phyloP scores from a whole-genome alignment of 495 filamentous ascomycete species.

The Daldinia concentrica region DNA sequence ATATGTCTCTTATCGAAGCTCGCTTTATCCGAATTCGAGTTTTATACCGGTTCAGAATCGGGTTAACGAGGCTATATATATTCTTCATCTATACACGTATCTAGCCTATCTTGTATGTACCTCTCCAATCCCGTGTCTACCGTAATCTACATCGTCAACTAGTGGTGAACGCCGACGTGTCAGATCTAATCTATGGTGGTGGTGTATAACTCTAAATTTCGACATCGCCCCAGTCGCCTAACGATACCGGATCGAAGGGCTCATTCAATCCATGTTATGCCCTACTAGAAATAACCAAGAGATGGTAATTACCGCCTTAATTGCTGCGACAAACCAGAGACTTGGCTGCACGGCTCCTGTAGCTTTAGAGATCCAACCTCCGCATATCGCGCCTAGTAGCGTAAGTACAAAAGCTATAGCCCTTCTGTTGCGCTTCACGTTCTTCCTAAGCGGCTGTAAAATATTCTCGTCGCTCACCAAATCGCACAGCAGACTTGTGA shows the following conservation, averaged over 20 bases:
- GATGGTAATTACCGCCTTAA: constrained; percentile 36
- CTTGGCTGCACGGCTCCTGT: constrained; percentile 43
- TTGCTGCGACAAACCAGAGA: constrained; percentile 43
- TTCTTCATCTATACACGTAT: neutral
- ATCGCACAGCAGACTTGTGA: constrained; percentile 77
- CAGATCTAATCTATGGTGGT: neutral
- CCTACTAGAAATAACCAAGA: constrained; percentile 33
- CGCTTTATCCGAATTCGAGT: no score
- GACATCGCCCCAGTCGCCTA: no score
- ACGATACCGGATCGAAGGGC: no score
- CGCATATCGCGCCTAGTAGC: constrained; percentile 68
- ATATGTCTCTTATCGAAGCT: no score
- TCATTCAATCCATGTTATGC: neutral
- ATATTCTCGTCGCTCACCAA: constrained; percentile 69
- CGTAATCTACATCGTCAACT: neutral
- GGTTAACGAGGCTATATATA: no score
- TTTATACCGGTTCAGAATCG: no score
- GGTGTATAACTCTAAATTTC: neutral
- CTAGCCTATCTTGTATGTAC: neutral
- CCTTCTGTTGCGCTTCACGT: constrained; percentile 72
- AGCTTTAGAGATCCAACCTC: constrained; percentile 64
- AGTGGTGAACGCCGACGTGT: neutral
- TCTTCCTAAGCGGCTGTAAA: constrained; percentile 55
- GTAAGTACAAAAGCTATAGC: constrained; percentile 65
- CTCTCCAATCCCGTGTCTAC: no score